These are phyloP conservation scores for Aspergillus baeticus DNA, from an alignment of 495 filamentous ascomycete genomes.

Conservation along the genomic window DNA sequence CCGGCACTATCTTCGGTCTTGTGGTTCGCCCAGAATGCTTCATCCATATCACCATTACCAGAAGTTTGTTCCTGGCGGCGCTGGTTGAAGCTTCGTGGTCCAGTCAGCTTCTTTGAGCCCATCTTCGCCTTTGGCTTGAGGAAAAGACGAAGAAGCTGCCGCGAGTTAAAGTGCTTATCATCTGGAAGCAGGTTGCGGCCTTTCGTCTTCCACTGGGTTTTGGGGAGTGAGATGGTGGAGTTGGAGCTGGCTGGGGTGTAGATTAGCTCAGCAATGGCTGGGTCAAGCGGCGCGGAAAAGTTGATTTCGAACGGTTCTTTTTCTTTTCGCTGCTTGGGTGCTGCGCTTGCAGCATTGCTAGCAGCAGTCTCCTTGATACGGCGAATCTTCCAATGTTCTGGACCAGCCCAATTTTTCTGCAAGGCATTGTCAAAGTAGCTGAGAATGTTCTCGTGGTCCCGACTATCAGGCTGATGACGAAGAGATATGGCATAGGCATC, in stretches of 20 bases:
- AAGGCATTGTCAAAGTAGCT: conserved; percentile 96
- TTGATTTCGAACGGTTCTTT: conserved; percentile 96
- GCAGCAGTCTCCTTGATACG: conserved; percentile 84
- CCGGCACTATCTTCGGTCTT: conserved; percentile 51
- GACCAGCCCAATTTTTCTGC: conserved; percentile 97
- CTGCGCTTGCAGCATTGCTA: conserved; percentile 52
- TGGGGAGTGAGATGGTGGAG: conserved; percentile 77
- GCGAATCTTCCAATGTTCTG: conserved; percentile 96
- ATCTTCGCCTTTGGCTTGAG: conserved; percentile 88
- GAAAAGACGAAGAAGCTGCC: conserved; percentile 84
- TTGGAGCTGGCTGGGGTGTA: conserved; percentile 83
- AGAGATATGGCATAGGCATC: conserved; percentile 72
- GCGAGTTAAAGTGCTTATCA: conserved; percentile 97
- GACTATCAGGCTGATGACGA: conserved; percentile 59
- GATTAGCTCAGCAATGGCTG: conserved; percentile 70
- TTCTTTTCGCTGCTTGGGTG: conserved; percentile 69
- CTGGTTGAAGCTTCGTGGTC: conserved; percentile 38
- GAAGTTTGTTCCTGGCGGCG: conserved; percentile 50
- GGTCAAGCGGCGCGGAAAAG: conserved; percentile 71
- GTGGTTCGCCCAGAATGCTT: conserved; percentile 91
- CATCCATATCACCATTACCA: conserved; percentile 73
- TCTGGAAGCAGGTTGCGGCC: conserved; percentile 91
- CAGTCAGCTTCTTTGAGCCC: conserved; percentile 52
- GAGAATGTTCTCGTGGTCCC: conserved; percentile 85
- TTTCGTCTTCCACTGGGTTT: conserved; percentile 93